Conservation (phyloP, 768 basidiomycete genomes). For the Pleurotus cornucopiae region DNA sequence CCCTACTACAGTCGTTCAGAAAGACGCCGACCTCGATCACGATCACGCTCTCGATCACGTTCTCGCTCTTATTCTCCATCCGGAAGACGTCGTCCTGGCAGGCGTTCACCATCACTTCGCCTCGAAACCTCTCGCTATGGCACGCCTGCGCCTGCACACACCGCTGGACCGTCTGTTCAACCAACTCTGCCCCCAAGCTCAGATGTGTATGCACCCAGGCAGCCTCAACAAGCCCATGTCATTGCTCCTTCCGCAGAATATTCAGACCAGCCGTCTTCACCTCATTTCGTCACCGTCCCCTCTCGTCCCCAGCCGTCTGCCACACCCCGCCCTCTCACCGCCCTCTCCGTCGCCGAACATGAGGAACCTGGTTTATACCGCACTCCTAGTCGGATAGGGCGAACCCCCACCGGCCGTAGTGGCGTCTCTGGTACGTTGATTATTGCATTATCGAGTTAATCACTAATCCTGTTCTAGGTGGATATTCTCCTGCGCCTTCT, state of each 20-base stretch:
- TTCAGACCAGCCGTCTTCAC: neutral
- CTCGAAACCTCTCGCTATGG: neutral
- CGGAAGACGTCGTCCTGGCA: neutral
- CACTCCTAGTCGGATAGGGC: neutral
- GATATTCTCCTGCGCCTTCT: conserved; percentile 10
- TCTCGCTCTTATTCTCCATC: conserved; percentile 14
- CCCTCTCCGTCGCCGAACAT: neutral
- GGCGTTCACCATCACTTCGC: neutral
- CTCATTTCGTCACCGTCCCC: conserved; percentile 13
- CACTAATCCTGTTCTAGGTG: conserved; percentile 1
- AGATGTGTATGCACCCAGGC: too few relatives aligned
- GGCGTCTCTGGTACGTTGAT: neutral
- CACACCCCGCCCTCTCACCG: conserved; percentile 7
- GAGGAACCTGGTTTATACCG: conserved; percentile 2
- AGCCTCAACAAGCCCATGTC: neutral
- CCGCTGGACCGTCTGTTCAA: conserved; percentile 1
- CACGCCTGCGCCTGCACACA: neutral
- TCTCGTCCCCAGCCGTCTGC: conserved; percentile 14
- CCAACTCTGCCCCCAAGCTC: neutral
- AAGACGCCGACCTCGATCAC: conserved; percentile 3
- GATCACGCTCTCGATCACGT: conserved; percentile 20
- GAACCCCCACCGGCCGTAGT: neutral
- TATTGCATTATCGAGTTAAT: neutral
- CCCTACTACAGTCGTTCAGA: conserved; percentile 1
- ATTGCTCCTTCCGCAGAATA: neutral